Evolutionary conservation across 1,139 yeast genomes (phyloP).

Genomic region (Citeromyces hawaiiensis): DNA sequence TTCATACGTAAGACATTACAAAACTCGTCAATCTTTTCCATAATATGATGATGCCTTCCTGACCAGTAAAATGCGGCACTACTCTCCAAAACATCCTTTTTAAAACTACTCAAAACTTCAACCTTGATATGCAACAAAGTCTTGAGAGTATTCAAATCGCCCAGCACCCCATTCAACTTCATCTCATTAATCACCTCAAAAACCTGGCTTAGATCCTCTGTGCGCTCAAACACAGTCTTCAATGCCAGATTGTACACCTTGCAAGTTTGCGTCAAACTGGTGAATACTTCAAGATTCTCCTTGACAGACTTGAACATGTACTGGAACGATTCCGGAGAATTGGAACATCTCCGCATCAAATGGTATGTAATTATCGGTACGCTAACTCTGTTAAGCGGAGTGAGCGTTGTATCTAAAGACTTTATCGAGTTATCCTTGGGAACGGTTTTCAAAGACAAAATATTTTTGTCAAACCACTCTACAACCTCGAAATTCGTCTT

Average conservation of each 20-base stretch:
- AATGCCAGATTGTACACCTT: constrained; percentile 16
- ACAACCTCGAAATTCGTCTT: neutral
- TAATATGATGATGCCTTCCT: too few species aligned
- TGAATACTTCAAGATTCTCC: constrained; percentile 14
- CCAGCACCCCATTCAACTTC: constrained; percentile 15
- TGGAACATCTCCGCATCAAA: neutral
- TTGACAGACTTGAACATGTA: constrained; percentile 14
- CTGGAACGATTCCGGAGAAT: constrained; percentile 8
- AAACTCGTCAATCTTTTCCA: too few species aligned
- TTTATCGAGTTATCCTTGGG: neutral
- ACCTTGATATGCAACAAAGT: constrained; percentile 11
- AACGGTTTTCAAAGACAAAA: neutral
- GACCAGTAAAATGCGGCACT: too few species aligned
- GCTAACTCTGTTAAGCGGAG: constrained; percentile 10
- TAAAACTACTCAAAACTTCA: constrained; percentile 1
- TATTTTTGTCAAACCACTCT: neutral
- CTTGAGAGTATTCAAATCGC: constrained; percentile 15
- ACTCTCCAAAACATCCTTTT: too few species aligned
- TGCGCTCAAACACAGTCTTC: constrained; percentile 13
- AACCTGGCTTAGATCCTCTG: constrained; percentile 13
- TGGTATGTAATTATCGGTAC: constrained; percentile 10
- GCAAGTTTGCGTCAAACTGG: constrained; percentile 10
- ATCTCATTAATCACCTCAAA: constrained; percentile 14
- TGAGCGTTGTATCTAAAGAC: constrained; percentile 5
- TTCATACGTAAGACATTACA: too few species aligned